phyloP scores from a whole-genome alignment of 2,329 filamentous ascomycete species.

The Taxawa tesnikishii region DNA sequence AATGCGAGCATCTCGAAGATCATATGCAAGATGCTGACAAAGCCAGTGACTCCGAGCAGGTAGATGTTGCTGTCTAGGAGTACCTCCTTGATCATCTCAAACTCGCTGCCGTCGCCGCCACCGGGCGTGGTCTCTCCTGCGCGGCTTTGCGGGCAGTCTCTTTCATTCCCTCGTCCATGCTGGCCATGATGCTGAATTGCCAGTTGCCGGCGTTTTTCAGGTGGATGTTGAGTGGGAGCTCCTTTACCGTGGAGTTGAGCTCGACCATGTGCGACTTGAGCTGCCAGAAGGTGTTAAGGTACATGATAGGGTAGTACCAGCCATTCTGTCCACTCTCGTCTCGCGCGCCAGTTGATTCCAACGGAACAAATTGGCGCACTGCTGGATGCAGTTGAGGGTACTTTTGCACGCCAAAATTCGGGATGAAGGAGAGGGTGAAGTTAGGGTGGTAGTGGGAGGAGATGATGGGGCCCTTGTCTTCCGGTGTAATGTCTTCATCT shows the following conservation, averaged over 20 bases:
- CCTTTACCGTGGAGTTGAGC: constrained; percentile 78
- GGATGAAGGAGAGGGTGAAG: constrained; percentile 77
- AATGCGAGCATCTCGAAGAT: constrained; percentile 93
- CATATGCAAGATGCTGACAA: constrained; percentile 84
- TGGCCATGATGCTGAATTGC: constrained; percentile 80
- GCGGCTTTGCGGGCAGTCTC: constrained; percentile 69
- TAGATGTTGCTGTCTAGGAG: constrained; percentile 89
- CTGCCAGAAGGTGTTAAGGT: constrained; percentile 96
- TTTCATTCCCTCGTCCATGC: constrained; percentile 78
- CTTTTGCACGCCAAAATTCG: constrained; percentile 59
- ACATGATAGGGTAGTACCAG: constrained; percentile 89
- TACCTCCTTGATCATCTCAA: constrained; percentile 95
- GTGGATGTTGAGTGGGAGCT: constrained; percentile 70
- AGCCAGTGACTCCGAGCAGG: constrained; percentile 68
- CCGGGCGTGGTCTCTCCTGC: constrained; percentile 58
- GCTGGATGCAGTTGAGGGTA: constrained; percentile 60
- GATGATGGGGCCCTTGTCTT: constrained; percentile 54
- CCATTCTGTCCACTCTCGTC: constrained; percentile 76
- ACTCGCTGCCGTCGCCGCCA: constrained; percentile 80
- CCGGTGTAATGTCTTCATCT: constrained; percentile 38
- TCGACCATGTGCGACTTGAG: constrained; percentile 81
- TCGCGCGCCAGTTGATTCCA: constrained; percentile 69
- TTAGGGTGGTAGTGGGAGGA: constrained; percentile 92
- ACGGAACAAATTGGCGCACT: constrained; percentile 61
- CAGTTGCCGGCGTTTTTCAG: constrained; percentile 71